Evolutionary conservation across 75 land plant genomes (phyloP).

Genomic region (Pinus taeda): DNA sequence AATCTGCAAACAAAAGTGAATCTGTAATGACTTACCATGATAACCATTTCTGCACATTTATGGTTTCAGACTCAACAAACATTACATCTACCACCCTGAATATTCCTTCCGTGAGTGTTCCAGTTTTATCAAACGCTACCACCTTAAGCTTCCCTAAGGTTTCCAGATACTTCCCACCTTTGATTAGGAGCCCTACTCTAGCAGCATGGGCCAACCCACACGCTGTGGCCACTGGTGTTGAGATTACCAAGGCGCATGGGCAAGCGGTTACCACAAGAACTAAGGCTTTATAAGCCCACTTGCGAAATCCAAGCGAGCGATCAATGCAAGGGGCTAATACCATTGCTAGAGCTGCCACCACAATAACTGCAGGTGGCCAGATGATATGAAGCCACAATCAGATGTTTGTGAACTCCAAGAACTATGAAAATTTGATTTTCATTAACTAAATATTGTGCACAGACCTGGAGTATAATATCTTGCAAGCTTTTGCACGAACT

Average conservation of each 20-base stretch:
- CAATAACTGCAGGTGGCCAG: constrained; percentile 42
- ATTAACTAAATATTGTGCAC: neutral
- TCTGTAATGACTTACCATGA: too few species aligned
- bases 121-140: constrained; percentile 90
- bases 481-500: constrained; percentile 69
- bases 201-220: constrained; percentile 87
- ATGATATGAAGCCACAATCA: too few species aligned
- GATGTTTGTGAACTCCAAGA: too few species aligned
- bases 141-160: constrained; percentile 54
- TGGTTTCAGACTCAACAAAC: too few species aligned
- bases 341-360: constrained; percentile 47
- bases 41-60: too few species aligned
- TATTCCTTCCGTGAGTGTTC: constrained; percentile 83
- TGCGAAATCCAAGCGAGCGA: constrained; percentile 16
- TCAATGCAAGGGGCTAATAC: constrained; percentile 54
- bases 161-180: constrained; percentile 81
- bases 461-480: constrained; percentile 92
- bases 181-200: neutral
- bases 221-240: constrained; percentile 84
- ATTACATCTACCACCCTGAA: constrained; percentile 48
- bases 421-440: neutral
- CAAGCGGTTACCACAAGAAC: constrained; percentile 89
- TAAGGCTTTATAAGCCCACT: constrained; percentile 76
- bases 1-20: too few species aligned
- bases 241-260: constrained; percentile 89